Evolutionary conservation across 305 asterid genomes (phyloP).

Genomic region (Solanum aculeatissimum): DNA sequence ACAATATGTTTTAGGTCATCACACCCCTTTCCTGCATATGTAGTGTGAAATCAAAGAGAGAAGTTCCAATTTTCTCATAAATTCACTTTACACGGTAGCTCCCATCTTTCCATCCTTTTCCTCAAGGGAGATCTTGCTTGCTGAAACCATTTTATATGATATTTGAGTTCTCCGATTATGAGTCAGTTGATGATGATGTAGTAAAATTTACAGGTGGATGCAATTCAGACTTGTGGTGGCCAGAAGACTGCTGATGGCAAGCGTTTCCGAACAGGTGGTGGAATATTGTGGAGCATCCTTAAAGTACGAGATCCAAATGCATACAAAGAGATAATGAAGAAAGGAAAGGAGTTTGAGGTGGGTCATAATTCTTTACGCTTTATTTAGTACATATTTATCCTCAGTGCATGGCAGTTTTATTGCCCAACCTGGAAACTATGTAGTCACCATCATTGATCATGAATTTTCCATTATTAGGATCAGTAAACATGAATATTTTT

Average conservation of each 20-base stretch:
- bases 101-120: not conserved
- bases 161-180: not conserved
- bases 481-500: not conserved
- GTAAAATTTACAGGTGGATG: conserved; percentile 44
- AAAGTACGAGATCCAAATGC: conserved; percentile 84
- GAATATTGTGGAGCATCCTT: conserved; percentile 80
- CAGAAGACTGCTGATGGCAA: conserved; percentile 21
- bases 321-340: conserved; percentile 81
- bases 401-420: not conserved
- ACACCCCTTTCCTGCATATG: not conserved
- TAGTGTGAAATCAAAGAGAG: not conserved
- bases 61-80: not conserved
- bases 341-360: conserved; percentile 90
- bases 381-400: not conserved
- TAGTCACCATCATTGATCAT: not conserved
- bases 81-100: not conserved
- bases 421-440: not conserved
- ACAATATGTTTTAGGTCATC: not conserved
- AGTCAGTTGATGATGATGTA: not conserved
- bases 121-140: not conserved
- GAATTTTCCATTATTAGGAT: not conserved
- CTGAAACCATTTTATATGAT: not conserved
- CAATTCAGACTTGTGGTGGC: not conserved
- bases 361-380: not conserved
- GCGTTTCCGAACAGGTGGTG: conserved; percentile 69